These are phyloP conservation scores for Colletotrichum brevisporum DNA, from an alignment of 2,329 filamentous ascomycete genomes.

Conservation along the genomic window DNA sequence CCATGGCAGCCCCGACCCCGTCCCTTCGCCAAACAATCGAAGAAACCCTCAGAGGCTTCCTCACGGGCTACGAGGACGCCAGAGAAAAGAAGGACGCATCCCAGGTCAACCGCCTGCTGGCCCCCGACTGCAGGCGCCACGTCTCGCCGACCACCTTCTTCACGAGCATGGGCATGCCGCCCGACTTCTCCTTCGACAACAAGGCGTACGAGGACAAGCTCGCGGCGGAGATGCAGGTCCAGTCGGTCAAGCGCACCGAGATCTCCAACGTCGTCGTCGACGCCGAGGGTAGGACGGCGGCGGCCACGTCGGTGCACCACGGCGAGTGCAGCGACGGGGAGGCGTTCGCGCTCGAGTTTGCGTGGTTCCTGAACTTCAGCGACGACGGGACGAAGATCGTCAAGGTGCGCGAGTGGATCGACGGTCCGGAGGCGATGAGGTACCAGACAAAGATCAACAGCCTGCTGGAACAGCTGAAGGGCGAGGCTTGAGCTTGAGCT, in stretches of 20 bases:
- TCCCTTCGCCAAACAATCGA: constrained; percentile 11
- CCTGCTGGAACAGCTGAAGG: constrained; percentile 7
- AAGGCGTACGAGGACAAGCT: constrained; percentile 2
- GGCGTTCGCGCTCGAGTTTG: neutral
- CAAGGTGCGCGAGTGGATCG: neutral
- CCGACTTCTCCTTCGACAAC: neutral
- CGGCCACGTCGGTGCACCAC: neutral
- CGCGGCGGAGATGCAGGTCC: neutral
- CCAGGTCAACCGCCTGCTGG: neutral
- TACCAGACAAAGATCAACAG: constrained; percentile 6
- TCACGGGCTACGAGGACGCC: constrained; percentile 7
- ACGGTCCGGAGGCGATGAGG: neutral
- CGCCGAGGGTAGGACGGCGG: neutral
- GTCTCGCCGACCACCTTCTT: constrained; percentile 4
- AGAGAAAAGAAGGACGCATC: constrained; percentile 2
- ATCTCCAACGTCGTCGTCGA: constrained; percentile 16
- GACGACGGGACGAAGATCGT: constrained; percentile 14
- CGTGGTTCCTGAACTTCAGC: constrained; percentile 24
- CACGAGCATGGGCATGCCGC: neutral
- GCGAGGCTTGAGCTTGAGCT: neutral
- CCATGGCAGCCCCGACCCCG: constrained; percentile 3
- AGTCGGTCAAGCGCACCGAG: neutral
- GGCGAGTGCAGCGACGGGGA: constrained; percentile 9
- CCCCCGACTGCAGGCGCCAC: constrained; percentile 11
- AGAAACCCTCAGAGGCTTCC: constrained; percentile 6